Percentiles rank a stretch among this genome's conserved stretches.
Evolutionary conservation across 495 filamentous ascomycete species (phyloP).

Genomic region (Hyphodiscus hymeniophilus): DNA sequence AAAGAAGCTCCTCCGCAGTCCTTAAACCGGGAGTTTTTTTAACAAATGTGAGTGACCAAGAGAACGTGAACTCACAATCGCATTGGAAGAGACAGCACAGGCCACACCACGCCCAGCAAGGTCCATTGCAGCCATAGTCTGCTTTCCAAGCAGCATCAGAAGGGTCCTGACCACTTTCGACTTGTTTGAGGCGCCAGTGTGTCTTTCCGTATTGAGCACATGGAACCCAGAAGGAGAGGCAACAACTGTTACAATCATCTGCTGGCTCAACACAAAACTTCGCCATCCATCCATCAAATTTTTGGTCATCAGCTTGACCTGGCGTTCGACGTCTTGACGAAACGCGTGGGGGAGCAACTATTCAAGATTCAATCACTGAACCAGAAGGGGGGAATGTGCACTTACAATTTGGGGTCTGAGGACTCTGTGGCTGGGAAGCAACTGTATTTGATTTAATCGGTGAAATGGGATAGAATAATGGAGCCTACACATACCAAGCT

Average conservation of each 20-base stretch:
- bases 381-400: no score
- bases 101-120: constrained; percentile 7
- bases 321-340: no score
- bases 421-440: no score
- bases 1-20: no score
- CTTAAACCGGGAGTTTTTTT: no score
- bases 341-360: not conserved
- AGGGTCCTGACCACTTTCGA: constrained; percentile 7
- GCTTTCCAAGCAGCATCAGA: not conserved
- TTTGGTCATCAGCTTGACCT: not conserved
- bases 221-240: constrained; percentile 16
- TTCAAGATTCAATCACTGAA: no score
- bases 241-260: constrained; percentile 17
- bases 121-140: constrained; percentile 4
- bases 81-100: not conserved
- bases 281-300: constrained; percentile 16
- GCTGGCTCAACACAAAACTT: constrained; percentile 13
- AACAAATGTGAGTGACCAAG: no score
- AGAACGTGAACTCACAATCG: not conserved
- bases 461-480: no score
- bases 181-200: constrained; percentile 18
- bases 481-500: no score
- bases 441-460: no score
- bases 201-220: constrained; percentile 23
- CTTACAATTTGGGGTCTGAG: no score